Evolutionary conservation across 108 stramenopile genomes (phyloP).

Genomic region (Cylindrotheca closterium): DNA sequence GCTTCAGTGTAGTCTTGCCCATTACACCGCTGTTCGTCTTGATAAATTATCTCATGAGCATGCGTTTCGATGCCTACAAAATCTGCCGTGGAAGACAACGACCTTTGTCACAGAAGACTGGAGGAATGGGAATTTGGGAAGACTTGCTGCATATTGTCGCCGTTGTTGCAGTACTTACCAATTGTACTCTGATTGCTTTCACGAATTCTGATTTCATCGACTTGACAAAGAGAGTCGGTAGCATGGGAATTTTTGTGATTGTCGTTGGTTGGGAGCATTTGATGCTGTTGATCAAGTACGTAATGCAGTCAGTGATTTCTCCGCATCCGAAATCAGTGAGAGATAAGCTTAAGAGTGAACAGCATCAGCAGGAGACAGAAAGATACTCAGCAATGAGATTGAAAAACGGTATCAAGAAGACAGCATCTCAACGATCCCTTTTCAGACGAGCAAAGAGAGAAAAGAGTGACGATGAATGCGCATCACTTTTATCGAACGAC

Average conservation of each 20-base stretch:
- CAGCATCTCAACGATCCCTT: background rate
- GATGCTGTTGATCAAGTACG: constrained; percentile 88
- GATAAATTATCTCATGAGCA: constrained; percentile 91
- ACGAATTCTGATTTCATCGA: constrained; percentile 64
- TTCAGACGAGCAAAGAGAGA: constrained; percentile 11
- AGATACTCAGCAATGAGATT: constrained; percentile 53
- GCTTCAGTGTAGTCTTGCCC: constrained; percentile 95
- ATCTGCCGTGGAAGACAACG: constrained; percentile 88
- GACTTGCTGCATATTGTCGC: constrained; percentile 95
- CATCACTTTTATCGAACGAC: background rate
- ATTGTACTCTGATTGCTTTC: constrained; percentile 93
- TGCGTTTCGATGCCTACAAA: constrained; percentile 96
- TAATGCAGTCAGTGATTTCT: constrained; percentile 72
- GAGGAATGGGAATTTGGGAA: constrained; percentile 96
- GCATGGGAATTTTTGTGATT: constrained; percentile 62
- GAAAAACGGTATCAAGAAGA: constrained; percentile 40
- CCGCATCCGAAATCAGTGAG: constrained; percentile 61
- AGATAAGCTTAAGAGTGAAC: constrained; percentile 67
- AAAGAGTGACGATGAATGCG: background rate
- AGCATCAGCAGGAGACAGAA: constrained; percentile 58
- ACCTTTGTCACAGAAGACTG: constrained; percentile 88
- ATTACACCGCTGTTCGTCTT: constrained; percentile 92
- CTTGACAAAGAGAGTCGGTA: constrained; percentile 51
- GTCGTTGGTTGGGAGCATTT: constrained; percentile 88
- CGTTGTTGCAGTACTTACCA: constrained; percentile 92